Percentiles rank a stretch among this genome's conserved stretches.
Evolutionary conservation across 805 yeast species (phyloP).

Genomic region (baker's yeast (Saccharomyces cerevisiae)): DNA sequence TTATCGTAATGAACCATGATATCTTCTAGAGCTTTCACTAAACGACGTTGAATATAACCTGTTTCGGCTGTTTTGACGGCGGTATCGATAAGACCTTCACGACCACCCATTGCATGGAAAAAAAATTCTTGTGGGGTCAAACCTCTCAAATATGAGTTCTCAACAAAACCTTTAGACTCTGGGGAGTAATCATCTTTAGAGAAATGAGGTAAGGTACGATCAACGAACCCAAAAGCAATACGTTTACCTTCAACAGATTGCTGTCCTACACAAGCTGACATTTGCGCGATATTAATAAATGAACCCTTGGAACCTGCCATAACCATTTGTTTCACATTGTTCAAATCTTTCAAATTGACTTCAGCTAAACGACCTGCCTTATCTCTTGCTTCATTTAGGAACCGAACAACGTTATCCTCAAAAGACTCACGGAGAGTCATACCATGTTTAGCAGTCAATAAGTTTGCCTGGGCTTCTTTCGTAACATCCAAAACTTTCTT

Average conservation of each 20-base stretch:
- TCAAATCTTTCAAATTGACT: slow-evolving; percentile 84
- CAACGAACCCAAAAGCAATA: slow-evolving; percentile 94
- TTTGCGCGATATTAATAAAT: slow-evolving; percentile 94
- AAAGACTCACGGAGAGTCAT: slow-evolving; percentile 98
- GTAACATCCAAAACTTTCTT: slow-evolving; percentile 90
- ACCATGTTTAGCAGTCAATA: slow-evolving; percentile 94
- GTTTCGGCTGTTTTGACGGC: slow-evolving; percentile 99
- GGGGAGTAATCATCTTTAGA: slow-evolving; percentile 98
- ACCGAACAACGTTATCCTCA: slow-evolving; percentile 93
- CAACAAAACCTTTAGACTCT: slow-evolving; percentile 96
- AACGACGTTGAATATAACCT: slow-evolving; percentile 96
- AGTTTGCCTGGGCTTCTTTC: slow-evolving; percentile 81
- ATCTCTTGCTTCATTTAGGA: slow-evolving; percentile 96
- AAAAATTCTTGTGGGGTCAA: slow-evolving; percentile 97
- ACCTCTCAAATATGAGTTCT: slow-evolving; percentile 94
- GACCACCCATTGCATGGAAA: slow-evolving; percentile 99
- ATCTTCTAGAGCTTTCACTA: slow-evolving; percentile 93
- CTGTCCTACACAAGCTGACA: slow-evolving; percentile 99
- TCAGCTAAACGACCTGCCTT: slow-evolving; percentile 98
- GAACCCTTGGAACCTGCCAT: slow-evolving; percentile 99
- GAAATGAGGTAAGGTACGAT: slow-evolving; percentile 94
- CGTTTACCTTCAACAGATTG: slow-evolving; percentile 99
- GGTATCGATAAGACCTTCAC: slow-evolving; percentile 98
- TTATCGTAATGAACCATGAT: slow-evolving; percentile 98
- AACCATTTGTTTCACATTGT: slow-evolving; percentile 98